These are phyloP conservation scores for Hippophae rhamnoides DNA, from an alignment of 306 rosid species.

Conservation along the genomic window DNA sequence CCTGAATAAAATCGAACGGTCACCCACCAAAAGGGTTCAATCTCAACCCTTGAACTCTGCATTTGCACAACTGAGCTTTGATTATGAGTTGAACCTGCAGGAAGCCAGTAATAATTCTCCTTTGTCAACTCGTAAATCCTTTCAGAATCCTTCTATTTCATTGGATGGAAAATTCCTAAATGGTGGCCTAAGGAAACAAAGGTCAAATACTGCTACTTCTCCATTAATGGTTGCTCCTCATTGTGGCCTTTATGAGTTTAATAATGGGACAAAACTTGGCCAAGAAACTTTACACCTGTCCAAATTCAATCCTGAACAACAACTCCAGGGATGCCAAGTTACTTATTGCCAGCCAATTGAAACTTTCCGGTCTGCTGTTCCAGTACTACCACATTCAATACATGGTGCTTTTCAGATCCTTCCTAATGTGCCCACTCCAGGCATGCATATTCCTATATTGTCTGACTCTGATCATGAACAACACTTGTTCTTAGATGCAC, in stretches of 20 bases:
- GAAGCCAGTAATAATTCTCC: neutral
- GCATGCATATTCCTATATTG: conserved; percentile 32
- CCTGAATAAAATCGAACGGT: conserved; percentile 17
- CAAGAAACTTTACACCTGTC: conserved; percentile 25
- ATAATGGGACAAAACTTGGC: conserved; percentile 20
- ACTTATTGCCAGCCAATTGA: conserved; percentile 15
- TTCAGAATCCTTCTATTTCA: conserved; percentile 9
- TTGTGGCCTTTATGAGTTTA: conserved; percentile 17
- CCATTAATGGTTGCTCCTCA: conserved; percentile 17
- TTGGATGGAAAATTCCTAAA: conserved; percentile 15
- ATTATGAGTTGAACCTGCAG: conserved; percentile 1
- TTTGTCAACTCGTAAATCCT: conserved; percentile 7
- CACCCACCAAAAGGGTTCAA: conserved; percentile 20
- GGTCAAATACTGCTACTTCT: conserved; percentile 13
- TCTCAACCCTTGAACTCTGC: conserved; percentile 24
- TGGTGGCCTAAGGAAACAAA: conserved; percentile 11
- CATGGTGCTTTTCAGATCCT: conserved; percentile 22
- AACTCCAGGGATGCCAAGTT: conserved; percentile 18
- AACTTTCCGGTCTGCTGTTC: conserved; percentile 19
- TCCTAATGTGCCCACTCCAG: conserved; percentile 25
- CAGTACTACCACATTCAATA: conserved; percentile 10
- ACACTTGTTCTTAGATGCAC: conserved; percentile 22
- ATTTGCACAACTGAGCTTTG: conserved; percentile 31
- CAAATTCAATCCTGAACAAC: conserved; percentile 6
- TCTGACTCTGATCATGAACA: conserved; percentile 38